Percentiles rank a stretch among this genome's conserved stretches.
phyloP scores from a whole-genome alignment of 768 basidiomycete genomes.

The Sporobolomyces pararoseus region DNA sequence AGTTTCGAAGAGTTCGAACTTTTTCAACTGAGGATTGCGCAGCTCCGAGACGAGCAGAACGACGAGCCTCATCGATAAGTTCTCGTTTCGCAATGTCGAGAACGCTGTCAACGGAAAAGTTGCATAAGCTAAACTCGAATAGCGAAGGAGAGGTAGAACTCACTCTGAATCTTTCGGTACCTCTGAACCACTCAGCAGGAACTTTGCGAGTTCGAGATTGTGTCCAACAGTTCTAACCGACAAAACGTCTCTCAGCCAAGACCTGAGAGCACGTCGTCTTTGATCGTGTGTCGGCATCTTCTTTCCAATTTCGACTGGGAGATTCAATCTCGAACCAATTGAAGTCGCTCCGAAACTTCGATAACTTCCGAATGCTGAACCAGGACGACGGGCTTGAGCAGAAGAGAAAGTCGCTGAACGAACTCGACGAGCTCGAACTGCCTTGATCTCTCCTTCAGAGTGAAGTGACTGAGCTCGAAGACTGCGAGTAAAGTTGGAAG shows the following conservation, averaged over 20 bases:
- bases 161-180: conserved; percentile 29
- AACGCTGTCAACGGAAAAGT: background rate
- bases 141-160: background rate
- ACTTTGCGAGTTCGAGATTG: conserved; percentile 31
- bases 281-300: conserved; percentile 31
- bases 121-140: background rate
- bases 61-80: conserved; percentile 35
- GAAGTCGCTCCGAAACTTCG: conserved; percentile 19
- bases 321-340: conserved; percentile 3
- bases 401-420: conserved; percentile 9
- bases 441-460: conserved; percentile 8
- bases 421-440: conserved; percentile 1
- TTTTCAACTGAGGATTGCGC: conserved; percentile 21
- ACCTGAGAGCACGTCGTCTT: conserved; percentile 21
- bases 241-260: conserved; percentile 34
- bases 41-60: conserved; percentile 14
- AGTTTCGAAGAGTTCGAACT: conserved; percentile 7
- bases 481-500: conserved; percentile 30
- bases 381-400: background rate
- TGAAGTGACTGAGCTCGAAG: conserved; percentile 20
- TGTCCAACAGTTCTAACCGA: conserved; percentile 24
- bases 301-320: conserved; percentile 30
- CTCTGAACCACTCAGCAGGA: conserved; percentile 24
- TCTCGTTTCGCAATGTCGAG: conserved; percentile 31
- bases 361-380: conserved; percentile 12